A percentile compares a stretch with the other conserved stretches of the same genome.
Conservation (phyloP, 345 rosid genomes). For the Aethionema arabicum region DNA sequence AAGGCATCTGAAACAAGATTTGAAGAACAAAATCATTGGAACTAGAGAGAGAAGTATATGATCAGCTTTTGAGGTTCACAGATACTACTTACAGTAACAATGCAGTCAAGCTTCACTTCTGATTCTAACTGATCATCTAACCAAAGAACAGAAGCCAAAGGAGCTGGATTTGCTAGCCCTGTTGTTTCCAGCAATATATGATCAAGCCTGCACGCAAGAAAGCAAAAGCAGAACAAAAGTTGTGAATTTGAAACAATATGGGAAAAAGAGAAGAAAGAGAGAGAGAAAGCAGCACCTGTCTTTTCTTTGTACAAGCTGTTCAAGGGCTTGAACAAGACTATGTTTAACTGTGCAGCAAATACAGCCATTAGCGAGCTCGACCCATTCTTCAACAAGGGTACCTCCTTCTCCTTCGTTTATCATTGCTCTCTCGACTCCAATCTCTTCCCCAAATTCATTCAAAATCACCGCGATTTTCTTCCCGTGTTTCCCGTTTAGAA, state of each 20-base stretch:
- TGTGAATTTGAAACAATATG: background rate
- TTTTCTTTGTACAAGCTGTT: slow-evolving; percentile 86
- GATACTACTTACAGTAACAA: slow-evolving; percentile 61
- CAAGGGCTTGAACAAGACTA: slow-evolving; percentile 86
- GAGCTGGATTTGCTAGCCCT: slow-evolving; percentile 97
- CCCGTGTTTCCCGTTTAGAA: slow-evolving; percentile 78
- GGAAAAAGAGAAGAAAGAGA: background rate
- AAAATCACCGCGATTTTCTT: slow-evolving; percentile 87
- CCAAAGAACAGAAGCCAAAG: slow-evolving; percentile 92
- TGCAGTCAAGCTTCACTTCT: slow-evolving; percentile 84
- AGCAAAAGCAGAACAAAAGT: slow-evolving; percentile 8
- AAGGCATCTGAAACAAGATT: background rate
- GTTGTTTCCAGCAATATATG: slow-evolving; percentile 96
- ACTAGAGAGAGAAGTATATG: slow-evolving; percentile 9
- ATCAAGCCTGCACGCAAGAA: slow-evolving; percentile 58
- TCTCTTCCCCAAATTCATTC: slow-evolving; percentile 97
- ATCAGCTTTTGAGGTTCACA: background rate
- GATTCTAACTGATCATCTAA: slow-evolving; percentile 94
- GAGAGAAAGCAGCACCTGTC: slow-evolving; percentile 57
- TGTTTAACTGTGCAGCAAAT: slow-evolving; percentile 94
- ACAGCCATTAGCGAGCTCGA: slow-evolving; percentile 90
- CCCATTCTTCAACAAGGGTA: slow-evolving; percentile 91
- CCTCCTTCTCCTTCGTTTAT: slow-evolving; percentile 91
- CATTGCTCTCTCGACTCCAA: slow-evolving; percentile 97
- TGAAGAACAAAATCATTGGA: background rate